A percentile compares a stretch with the other conserved stretches of the same genome.
These are phyloP conservation scores for Pyrus hybrid DNA, from an alignment of 331 rosid genomes.

Conservation along the genomic window DNA sequence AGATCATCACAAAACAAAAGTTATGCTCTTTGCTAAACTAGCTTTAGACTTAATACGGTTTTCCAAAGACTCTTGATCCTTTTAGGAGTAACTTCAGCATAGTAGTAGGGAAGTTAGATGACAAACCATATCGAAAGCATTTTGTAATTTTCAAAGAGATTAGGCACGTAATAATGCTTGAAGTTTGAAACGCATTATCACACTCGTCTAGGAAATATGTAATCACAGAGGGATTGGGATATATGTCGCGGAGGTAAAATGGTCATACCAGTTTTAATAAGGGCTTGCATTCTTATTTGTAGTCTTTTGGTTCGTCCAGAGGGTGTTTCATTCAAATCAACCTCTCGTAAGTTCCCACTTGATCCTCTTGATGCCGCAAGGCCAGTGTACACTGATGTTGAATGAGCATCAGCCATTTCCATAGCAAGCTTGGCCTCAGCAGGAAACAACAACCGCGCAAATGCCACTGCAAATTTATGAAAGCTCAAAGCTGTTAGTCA, in stretches of 20 bases:
- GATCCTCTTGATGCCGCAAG: constrained; percentile 29
- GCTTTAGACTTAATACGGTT: background rate
- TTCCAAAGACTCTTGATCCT: no score
- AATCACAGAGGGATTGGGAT: background rate
- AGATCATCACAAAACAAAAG: background rate
- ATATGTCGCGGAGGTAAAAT: background rate
- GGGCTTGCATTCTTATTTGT: constrained; percentile 42
- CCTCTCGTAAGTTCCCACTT: constrained; percentile 49
- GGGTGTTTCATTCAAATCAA: constrained; percentile 75
- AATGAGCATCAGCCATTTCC: constrained; percentile 61
- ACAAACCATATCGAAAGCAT: background rate
- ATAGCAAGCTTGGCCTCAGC: constrained; percentile 80
- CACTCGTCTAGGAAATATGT: background rate
- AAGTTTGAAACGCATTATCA: background rate
- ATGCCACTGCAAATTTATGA: constrained; percentile 51
- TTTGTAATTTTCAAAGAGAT: background rate
- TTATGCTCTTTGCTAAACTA: background rate
- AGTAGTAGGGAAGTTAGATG: background rate
- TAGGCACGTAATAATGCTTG: background rate
- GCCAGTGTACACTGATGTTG: constrained; percentile 18
- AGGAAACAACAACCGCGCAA: constrained; percentile 66
- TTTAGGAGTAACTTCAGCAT: background rate
- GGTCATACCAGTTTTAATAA: constrained; percentile 58
- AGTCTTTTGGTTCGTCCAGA: constrained; percentile 48
- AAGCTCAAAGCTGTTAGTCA: background rate